These are phyloP conservation scores for Spathaspora sp. DNA, from an alignment of 805 yeast genomes.

Conservation along the genomic window DNA sequence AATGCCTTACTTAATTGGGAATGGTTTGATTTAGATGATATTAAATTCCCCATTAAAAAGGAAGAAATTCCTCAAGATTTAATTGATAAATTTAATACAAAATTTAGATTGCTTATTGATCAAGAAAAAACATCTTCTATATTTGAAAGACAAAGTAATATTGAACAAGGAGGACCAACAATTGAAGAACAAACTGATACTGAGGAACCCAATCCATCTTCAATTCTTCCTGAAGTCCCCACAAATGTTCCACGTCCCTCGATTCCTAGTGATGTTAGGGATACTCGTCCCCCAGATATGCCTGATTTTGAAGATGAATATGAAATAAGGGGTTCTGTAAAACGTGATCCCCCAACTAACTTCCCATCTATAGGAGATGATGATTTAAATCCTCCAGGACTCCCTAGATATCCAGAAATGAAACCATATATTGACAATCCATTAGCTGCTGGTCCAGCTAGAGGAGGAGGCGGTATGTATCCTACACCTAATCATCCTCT, in stretches of 20 bases:
- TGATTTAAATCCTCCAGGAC: conserved; percentile 49
- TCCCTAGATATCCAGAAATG: conserved; percentile 38
- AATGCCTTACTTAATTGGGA: conserved; percentile 22
- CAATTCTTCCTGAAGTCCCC: conserved; percentile 4
- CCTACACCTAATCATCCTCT: conserved; percentile 51
- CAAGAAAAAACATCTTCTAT: conserved; percentile 7
- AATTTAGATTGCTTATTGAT: conserved; percentile 8
- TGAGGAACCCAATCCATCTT: conserved; percentile 1
- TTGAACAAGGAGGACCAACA: conserved; percentile 2
- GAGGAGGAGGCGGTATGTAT: conserved; percentile 47
- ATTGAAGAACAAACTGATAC: conserved; percentile 7
- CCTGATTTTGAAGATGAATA: conserved; percentile 56
- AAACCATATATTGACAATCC: conserved; percentile 43
- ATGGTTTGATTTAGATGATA: conserved; percentile 10
- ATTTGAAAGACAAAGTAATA: conserved; percentile 2
- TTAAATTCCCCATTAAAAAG: conserved; percentile 21
- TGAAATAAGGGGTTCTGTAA: conserved; percentile 21
- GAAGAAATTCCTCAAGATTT: conserved; percentile 17
- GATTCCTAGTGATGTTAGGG: neutral
- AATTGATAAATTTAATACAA: conserved; percentile 17
- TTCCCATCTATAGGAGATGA: conserved; percentile 43
- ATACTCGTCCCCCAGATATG: conserved; percentile 32
- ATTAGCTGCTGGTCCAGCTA: conserved; percentile 13
- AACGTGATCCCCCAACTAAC: neutral
- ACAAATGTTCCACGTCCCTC: neutral